Percentiles rank a stretch among this genome's conserved stretches.
phyloP scores from a whole-genome alignment of 352 stramenopile species.

The Phytophthora pinifolia region DNA sequence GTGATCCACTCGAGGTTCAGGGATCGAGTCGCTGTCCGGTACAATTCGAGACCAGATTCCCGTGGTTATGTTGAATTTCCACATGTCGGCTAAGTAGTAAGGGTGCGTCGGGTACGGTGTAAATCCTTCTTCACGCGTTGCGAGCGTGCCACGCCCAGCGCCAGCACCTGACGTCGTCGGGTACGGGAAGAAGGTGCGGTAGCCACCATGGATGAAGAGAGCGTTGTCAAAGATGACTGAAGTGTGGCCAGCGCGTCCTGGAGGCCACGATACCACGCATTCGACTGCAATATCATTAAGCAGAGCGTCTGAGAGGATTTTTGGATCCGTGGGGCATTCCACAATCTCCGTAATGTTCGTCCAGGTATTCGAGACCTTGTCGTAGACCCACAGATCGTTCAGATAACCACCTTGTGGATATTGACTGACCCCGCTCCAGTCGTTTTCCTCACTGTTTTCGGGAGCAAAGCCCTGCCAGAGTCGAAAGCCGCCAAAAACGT shows the following conservation, averaged over 20 bases:
- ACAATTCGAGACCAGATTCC: constrained; percentile 81
- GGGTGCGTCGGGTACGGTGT: constrained; percentile 90
- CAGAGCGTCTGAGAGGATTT: constrained; percentile 51
- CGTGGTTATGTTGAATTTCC: constrained; percentile 91
- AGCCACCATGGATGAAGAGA: constrained; percentile 92
- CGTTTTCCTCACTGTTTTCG: constrained; percentile 88
- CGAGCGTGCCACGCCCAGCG: constrained; percentile 62
- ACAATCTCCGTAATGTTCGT: constrained; percentile 68
- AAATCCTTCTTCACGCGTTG: constrained; percentile 52
- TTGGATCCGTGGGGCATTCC: constrained; percentile 43
- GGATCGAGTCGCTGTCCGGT: constrained; percentile 28
- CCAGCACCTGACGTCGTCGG: constrained; percentile 86
- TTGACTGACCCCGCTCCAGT: constrained; percentile 75
- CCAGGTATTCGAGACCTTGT: constrained; percentile 67
- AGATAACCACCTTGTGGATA: constrained; percentile 93
- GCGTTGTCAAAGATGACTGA: constrained; percentile 70
- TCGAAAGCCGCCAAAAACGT: constrained; percentile 92
- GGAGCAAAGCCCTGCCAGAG: constrained; percentile 95
- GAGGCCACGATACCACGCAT: constrained; percentile 90
- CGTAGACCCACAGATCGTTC: constrained; percentile 93
- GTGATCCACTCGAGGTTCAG: constrained; percentile 79
- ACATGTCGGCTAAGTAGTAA: constrained; percentile 95
- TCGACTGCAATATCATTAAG: constrained; percentile 65
- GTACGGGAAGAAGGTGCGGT: constrained; percentile 96
- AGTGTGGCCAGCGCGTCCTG: constrained; percentile 84